Conservation (phyloP, 441 rosid species). For the Hura crepitans region DNA sequence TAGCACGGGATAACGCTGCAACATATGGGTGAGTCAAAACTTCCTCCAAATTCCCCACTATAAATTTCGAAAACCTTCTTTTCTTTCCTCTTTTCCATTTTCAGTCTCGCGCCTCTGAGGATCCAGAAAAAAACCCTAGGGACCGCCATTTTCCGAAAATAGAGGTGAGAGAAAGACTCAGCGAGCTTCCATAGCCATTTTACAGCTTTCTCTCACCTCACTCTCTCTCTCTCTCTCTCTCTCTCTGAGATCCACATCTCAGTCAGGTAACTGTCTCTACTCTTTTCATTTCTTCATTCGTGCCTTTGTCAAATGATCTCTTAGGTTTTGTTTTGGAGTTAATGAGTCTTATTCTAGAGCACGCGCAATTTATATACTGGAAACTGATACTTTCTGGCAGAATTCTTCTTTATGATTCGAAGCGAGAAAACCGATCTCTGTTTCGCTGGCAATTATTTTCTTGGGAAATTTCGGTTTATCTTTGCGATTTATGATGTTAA, state of each 20-base stretch:
- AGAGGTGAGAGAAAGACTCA: slow-evolving; percentile 29
- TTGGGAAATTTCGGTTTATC: background rate
- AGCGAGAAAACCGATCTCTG: background rate
- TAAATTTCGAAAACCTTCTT: slow-evolving; percentile 13
- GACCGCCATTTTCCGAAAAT: slow-evolving; percentile 5
- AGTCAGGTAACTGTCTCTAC: slow-evolving; percentile 10
- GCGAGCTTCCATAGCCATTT: background rate
- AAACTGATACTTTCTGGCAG: background rate
- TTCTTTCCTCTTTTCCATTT: background rate
- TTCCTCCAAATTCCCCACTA: background rate
- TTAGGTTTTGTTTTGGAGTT: background rate
- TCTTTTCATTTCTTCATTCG: background rate
- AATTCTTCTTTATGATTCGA: background rate
- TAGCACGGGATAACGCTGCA: background rate
- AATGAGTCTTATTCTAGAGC: background rate
- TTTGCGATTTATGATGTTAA: background rate
- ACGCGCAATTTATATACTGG: background rate
- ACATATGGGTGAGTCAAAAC: background rate
- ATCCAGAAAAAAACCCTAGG: slow-evolving; percentile 55
- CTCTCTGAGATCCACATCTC: slow-evolving; percentile 13
- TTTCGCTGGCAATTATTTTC: background rate
- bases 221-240: slow-evolving; percentile 8
- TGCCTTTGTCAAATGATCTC: background rate
- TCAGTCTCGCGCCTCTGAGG: slow-evolving; percentile 32
- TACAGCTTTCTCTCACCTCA: slow-evolving; percentile 22